phyloP scores from a whole-genome alignment of 2,329 filamentous ascomycete species.

The Lachnellula willkommii region DNA sequence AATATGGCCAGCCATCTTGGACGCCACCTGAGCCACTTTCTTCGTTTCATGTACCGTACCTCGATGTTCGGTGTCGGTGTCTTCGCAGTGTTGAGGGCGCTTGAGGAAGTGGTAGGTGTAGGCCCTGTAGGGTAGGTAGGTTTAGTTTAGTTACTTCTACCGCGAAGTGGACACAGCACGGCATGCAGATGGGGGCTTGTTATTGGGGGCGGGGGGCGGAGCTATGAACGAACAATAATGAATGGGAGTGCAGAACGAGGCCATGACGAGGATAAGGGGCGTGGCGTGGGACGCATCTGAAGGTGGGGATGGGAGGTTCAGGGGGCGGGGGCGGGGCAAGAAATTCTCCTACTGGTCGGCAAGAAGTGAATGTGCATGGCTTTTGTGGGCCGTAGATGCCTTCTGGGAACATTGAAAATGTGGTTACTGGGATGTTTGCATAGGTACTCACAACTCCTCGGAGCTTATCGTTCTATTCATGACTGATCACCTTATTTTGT shows the following conservation, averaged over 20 bases:
- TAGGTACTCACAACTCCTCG: too few species aligned
- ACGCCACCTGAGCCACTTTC: conserved; percentile 1
- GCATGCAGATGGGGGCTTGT: background rate
- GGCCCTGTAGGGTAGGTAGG: background rate
- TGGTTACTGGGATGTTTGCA: too few species aligned
- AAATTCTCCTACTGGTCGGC: background rate
- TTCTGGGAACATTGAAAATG: too few species aligned
- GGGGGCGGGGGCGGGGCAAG: background rate
- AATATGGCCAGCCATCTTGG: conserved; percentile 9
- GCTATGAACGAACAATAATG: background rate
- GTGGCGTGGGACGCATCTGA: background rate
- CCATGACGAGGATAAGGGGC: background rate
- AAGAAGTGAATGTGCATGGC: background rate
- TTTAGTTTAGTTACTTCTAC: too few species aligned
- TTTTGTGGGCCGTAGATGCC: too few species aligned
- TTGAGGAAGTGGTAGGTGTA: background rate
- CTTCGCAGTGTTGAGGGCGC: background rate
- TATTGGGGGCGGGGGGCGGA: background rate
- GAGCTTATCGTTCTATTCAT: too few species aligned
- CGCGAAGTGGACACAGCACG: background rate
- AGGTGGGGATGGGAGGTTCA: background rate
- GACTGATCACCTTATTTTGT: too few species aligned
- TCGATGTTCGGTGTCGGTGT: too few species aligned
- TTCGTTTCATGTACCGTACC: background rate
- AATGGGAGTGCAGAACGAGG: background rate